phyloP scores from a whole-genome alignment of 495 filamentous ascomycete species.

The Hyaloscypha finlandica region DNA sequence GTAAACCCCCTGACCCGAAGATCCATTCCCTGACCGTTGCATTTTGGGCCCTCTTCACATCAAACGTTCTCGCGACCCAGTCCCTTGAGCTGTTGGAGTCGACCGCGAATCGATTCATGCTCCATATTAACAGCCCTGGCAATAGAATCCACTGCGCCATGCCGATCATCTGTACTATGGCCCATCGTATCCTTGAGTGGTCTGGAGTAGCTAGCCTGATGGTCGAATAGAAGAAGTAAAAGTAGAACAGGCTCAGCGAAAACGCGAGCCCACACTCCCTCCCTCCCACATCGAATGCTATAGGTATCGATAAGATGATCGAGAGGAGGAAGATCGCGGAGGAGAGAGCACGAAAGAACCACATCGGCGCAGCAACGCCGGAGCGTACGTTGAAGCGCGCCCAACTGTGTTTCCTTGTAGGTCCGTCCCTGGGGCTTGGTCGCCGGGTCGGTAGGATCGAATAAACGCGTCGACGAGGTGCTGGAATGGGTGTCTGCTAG shows the following conservation, averaged over 20 bases:
- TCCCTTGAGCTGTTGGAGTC: constrained; percentile 68
- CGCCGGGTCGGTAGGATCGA: background rate
- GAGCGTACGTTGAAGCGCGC: constrained; percentile 33
- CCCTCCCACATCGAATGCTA: constrained; percentile 96
- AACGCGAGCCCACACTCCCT: constrained; percentile 91
- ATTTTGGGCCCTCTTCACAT: constrained; percentile 62
- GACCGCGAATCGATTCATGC: constrained; percentile 88
- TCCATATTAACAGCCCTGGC: constrained; percentile 87
- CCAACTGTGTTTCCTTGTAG: constrained; percentile 20
- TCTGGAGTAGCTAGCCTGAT: constrained; percentile 81
- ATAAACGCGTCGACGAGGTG: constrained; percentile 11
- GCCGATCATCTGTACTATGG: constrained; percentile 62
- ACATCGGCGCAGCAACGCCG: constrained; percentile 44
- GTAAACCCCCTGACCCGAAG: constrained; percentile 74
- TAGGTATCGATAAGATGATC: constrained; percentile 89
- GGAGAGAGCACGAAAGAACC: constrained; percentile 71
- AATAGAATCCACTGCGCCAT: constrained; percentile 82
- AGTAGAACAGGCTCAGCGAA: constrained; percentile 78
- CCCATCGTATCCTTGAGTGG: constrained; percentile 70
- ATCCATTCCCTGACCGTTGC: constrained; percentile 76
- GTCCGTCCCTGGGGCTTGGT: background rate
- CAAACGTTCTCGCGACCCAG: constrained; percentile 83
- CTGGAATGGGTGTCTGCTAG: background rate
- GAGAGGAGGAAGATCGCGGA: constrained; percentile 80
- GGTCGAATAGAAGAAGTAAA: constrained; percentile 87